phyloP scores from a whole-genome alignment of 1,139 yeast species.

The Hyphopichia fennica region DNA sequence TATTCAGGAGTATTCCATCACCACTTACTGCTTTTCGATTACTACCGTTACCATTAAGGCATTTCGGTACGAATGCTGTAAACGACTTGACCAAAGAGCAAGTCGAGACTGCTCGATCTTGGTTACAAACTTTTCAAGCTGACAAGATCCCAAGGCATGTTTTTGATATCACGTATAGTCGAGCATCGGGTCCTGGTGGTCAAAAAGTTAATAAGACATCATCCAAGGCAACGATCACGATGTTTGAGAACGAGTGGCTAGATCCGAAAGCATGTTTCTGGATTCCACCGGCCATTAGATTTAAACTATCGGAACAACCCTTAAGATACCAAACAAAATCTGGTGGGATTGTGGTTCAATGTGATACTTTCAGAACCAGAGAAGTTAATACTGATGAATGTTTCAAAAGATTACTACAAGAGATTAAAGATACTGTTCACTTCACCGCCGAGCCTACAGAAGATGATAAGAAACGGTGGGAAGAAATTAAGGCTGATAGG shows the following conservation, averaged over 20 bases:
- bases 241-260: slow-evolving; percentile 50
- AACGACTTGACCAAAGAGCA: slow-evolving; percentile 17
- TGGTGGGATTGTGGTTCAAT: slow-evolving; percentile 62
- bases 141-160: slow-evolving; percentile 46
- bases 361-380: slow-evolving; percentile 61
- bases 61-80: no score
- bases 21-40: no score
- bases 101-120: slow-evolving; percentile 35
- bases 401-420: slow-evolving; percentile 54
- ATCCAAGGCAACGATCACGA: slow-evolving; percentile 71
- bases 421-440: slow-evolving; percentile 46
- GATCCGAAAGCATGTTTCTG: slow-evolving; percentile 46
- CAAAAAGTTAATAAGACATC: slow-evolving; percentile 88
- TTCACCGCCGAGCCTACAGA: slow-evolving; percentile 53
- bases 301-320: slow-evolving; percentile 37
- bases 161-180: slow-evolving; percentile 58
- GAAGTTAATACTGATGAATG: slow-evolving; percentile 61
- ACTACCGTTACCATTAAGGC: no score
- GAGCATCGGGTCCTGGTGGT: slow-evolving; percentile 94
- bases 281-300: slow-evolving; percentile 59
- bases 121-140: slow-evolving; percentile 42
- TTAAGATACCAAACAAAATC: slow-evolving; percentile 58
- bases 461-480: slow-evolving; percentile 58
- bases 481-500: slow-evolving; percentile 40
- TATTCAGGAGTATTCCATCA: no score